phyloP scores from a whole-genome alignment of 2,329 filamentous ascomycete species.

The Paradendryphiella salina region DNA sequence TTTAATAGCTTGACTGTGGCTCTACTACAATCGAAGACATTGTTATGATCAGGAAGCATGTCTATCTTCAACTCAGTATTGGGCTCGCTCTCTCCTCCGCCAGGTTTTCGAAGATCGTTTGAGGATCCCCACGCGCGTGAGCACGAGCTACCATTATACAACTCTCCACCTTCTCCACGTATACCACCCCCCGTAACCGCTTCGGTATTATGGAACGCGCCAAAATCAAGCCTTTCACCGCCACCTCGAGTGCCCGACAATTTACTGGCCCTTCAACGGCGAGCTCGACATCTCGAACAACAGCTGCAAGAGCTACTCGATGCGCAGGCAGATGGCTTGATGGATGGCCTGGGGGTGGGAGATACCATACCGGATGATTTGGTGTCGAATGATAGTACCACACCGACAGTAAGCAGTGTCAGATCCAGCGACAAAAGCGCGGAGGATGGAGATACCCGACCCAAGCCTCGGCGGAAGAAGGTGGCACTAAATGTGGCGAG shows the following conservation, averaged over 20 bases:
- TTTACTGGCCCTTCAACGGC: slow-evolving; percentile 56
- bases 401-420: slow-evolving; percentile 51
- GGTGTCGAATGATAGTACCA: slow-evolving; percentile 55
- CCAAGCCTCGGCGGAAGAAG: slow-evolving; percentile 53
- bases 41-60: slow-evolving; percentile 23
- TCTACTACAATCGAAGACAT: not conserved
- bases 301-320: slow-evolving; percentile 64
- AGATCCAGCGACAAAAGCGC: slow-evolving; percentile 37
- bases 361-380: slow-evolving; percentile 46
- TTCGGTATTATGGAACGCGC: slow-evolving; percentile 39
- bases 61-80: slow-evolving; percentile 44
- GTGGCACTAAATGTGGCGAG: slow-evolving; percentile 65
- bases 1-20: slow-evolving; percentile 4
- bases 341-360: slow-evolving; percentile 52
- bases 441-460: slow-evolving; percentile 23
- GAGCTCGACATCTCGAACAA: slow-evolving; percentile 58
- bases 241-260: slow-evolving; percentile 44
- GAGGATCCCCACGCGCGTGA: slow-evolving; percentile 43
- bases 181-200: slow-evolving; percentile 42
- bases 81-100: slow-evolving; percentile 42
- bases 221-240: slow-evolving; percentile 30
- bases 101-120: slow-evolving; percentile 41
- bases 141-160: slow-evolving; percentile 42
- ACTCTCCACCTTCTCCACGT: slow-evolving; percentile 38
- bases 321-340: slow-evolving; percentile 62